These are phyloP conservation scores for Rutstroemia sp. DNA, from an alignment of 2,329 filamentous ascomycete genomes.

Conservation along the genomic window DNA sequence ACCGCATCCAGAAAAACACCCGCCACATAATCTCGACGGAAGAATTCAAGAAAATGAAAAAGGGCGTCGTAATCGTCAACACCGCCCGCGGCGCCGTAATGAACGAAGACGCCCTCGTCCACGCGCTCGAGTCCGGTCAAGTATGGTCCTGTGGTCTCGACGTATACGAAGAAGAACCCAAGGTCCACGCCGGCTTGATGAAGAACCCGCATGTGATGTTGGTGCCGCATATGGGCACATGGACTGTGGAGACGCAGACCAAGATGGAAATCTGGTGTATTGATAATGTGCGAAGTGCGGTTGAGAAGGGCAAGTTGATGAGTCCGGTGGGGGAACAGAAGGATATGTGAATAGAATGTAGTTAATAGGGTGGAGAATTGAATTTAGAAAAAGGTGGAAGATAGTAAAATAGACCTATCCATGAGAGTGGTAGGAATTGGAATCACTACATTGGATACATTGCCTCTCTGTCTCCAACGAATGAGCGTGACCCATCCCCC, in stretches of 20 bases:
- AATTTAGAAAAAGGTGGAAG: not conserved
- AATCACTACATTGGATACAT: too few species aligned
- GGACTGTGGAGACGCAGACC: conserved; percentile 56
- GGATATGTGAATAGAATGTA: conserved; percentile 29
- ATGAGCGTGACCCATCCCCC: too few species aligned
- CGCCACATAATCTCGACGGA: conserved; percentile 65
- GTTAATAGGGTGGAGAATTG: not conserved
- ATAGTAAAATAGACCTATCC: too few species aligned
- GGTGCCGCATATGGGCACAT: conserved; percentile 82
- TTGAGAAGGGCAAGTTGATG: conserved; percentile 55
- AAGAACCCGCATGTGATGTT: conserved; percentile 65
- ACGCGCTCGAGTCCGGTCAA: conserved; percentile 61
- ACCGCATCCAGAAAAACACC: conserved; percentile 44
- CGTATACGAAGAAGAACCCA: conserved; percentile 76
- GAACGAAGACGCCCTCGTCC: conserved; percentile 71
- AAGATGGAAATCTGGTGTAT: conserved; percentile 74
- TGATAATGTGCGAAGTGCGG: conserved; percentile 56
- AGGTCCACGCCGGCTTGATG: conserved; percentile 64
- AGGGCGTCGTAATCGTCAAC: conserved; percentile 70
- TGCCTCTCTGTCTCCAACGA: too few species aligned
- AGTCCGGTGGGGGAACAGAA: conserved; percentile 69
- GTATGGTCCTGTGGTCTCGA: conserved; percentile 69
- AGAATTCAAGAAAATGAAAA: conserved; percentile 73
- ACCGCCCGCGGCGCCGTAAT: conserved; percentile 78
- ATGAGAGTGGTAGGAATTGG: too few species aligned